Conservation (phyloP, 306 rosid species). For the Glycyrrhiza uralensis region DNA sequence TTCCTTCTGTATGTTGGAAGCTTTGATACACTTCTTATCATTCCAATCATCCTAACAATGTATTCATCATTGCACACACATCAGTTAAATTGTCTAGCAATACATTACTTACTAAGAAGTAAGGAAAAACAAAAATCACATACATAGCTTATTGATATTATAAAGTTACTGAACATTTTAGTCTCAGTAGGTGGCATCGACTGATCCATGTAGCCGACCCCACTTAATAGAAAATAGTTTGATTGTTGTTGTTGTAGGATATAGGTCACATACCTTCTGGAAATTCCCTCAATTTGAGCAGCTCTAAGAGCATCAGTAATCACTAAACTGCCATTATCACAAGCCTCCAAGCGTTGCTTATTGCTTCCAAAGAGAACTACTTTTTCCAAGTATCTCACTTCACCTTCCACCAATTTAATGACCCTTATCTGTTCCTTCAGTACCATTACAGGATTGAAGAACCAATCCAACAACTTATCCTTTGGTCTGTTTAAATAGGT, state of each 20-base stretch:
- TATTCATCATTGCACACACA: neutral
- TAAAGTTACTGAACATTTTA: neutral
- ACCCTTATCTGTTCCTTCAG: slow-evolving; percentile 79
- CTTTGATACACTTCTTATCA: slow-evolving; percentile 60
- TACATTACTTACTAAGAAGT: neutral
- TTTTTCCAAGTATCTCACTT: slow-evolving; percentile 69
- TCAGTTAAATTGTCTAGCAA: neutral
- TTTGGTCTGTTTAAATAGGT: slow-evolving; percentile 67
- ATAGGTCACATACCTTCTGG: slow-evolving; percentile 54
- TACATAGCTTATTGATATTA: neutral
- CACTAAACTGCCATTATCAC: slow-evolving; percentile 52
- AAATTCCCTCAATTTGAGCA: slow-evolving; percentile 82
- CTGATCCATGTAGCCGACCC: too few species aligned
- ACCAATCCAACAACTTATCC: slow-evolving; percentile 83
- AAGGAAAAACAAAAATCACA: neutral
- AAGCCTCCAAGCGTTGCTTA: slow-evolving; percentile 48
- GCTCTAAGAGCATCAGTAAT: slow-evolving; percentile 60
- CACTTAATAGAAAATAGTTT: too few species aligned
- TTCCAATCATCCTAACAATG: slow-evolving; percentile 73
- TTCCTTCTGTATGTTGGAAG: slow-evolving; percentile 75
- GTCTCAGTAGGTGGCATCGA: too few species aligned
- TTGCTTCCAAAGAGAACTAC: slow-evolving; percentile 59
- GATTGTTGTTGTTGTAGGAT: too few species aligned
- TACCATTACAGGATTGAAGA: slow-evolving; percentile 77
- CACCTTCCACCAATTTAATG: slow-evolving; percentile 52